Evolutionary conservation across 2,329 filamentous ascomycete genomes (phyloP), one percentile per base, ranked within the genome.

Genomic region (Scedosporium boydii): DNA sequence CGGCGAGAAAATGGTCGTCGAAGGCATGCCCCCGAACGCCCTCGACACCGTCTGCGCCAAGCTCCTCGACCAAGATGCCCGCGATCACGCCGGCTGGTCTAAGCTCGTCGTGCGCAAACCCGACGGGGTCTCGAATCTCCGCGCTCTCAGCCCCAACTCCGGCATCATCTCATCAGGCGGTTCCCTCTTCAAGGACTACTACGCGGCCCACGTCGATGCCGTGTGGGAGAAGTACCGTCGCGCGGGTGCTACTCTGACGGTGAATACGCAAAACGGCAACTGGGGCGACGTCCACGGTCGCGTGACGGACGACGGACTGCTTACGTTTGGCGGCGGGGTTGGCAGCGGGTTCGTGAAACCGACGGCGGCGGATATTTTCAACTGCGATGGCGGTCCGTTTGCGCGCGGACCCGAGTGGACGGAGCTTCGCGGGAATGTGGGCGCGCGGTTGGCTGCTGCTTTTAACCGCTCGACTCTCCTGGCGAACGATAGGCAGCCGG

Each of bases 381-480:
- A 75, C 59, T 83, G 81, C 74, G 77, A 73, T 71, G 75, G 74
- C n/a, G 85, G 85, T 0, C 81, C 85, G 0, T 87, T 88, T 72
- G 78, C 74, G 1, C 72, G 68, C 48, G 75, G 75, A 58, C 67
- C 75, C 4, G 73, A 73, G 44, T 76, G 78, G 62, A 69, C 73
- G 2, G 75, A 75, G 59, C 74, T 79, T 68, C 78, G 80, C 70
- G 82, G 83, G 64, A 86, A 86, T 48, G 82, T 93, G 62, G 86
- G 87, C 7, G 88, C 91, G 0, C 81, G 90, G n/a, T 75, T 95
- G 14, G 83, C 87, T 0, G 90, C 90, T 1, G 89, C 87, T 0
- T 84, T 93, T 69, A 91, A 93, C 74, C 82, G 90, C 23, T 86
- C 83, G 41, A 93, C 88, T 10, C 74, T 95, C 64, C 73, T 89